Percentiles rank a stretch among this genome's conserved stretches.
Conservation (phyloP, 2,329 filamentous ascomycete genomes). For the Chaetomiaceae sp. region DNA sequence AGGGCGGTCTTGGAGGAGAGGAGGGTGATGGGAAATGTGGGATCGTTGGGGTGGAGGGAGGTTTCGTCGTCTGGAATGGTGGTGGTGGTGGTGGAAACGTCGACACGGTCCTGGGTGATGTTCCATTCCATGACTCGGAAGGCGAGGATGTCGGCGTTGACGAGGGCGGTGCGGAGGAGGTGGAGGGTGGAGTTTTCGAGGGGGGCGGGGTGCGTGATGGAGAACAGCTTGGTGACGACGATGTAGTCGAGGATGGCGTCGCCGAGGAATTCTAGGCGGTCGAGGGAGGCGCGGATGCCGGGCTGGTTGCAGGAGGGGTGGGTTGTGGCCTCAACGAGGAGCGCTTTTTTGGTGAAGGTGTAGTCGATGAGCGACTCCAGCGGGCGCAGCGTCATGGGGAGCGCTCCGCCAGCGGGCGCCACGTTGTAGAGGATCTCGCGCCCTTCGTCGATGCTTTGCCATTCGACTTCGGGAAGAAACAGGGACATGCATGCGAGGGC, state of each 20-base stretch:
- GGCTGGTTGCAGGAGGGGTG: constrained; percentile 58
- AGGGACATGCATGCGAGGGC: constrained; percentile 60
- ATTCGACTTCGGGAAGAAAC: constrained; percentile 59
- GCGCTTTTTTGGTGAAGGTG: constrained; percentile 59
- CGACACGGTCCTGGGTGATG: constrained; percentile 27
- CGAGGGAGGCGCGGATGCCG: constrained; percentile 48
- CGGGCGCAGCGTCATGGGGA: constrained; percentile 41
- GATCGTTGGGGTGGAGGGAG: not conserved
- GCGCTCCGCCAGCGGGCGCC: constrained; percentile 33
- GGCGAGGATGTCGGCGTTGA: constrained; percentile 75
- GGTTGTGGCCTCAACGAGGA: constrained; percentile 76
- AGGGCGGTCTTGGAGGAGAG: constrained; percentile 29
- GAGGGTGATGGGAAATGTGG: no score
- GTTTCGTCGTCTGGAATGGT: not conserved
- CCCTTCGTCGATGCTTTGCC: constrained; percentile 43
- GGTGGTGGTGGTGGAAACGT: constrained; percentile 18
- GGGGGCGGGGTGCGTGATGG: constrained; percentile 29
- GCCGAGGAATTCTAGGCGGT: constrained; percentile 83
- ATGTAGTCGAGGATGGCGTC: constrained; percentile 80
- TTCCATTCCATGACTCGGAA: constrained; percentile 65
- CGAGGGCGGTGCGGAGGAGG: constrained; percentile 66
- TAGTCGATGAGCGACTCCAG: constrained; percentile 69
- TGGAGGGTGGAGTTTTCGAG: constrained; percentile 63
- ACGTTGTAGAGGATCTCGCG: constrained; percentile 42
- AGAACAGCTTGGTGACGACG: constrained; percentile 60